These are phyloP conservation scores for Pseudopyricularia cyperi DNA, from an alignment of 2,329 filamentous ascomycete genomes.

Conservation along the genomic window DNA sequence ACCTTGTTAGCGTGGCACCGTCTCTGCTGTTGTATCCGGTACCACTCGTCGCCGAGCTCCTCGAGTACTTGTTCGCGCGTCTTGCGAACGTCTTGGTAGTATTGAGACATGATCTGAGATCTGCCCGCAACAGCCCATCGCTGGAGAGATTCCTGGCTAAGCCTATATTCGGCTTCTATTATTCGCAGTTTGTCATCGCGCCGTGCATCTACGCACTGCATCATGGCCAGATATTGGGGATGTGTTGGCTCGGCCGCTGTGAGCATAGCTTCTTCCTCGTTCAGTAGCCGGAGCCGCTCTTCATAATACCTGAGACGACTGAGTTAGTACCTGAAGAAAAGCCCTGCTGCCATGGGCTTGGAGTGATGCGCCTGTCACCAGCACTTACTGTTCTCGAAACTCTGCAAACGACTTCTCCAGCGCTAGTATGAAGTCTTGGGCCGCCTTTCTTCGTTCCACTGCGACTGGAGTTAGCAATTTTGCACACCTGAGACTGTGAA, in stretches of 20 bases:
- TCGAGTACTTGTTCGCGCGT: slow-evolving; percentile 70
- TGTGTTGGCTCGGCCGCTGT: slow-evolving; percentile 56
- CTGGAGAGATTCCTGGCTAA: slow-evolving; percentile 60
- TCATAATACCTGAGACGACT: slow-evolving; percentile 61
- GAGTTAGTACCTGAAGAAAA: not conserved
- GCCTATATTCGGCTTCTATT: slow-evolving; percentile 60
- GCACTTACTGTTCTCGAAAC: slow-evolving; percentile 66
- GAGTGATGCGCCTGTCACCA: not conserved
- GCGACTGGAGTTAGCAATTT: slow-evolving; percentile 7
- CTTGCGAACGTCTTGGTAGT: slow-evolving; percentile 75
- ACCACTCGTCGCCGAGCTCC: slow-evolving; percentile 76
- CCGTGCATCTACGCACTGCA: slow-evolving; percentile 72
- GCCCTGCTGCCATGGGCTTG: not conserved
- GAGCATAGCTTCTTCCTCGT: slow-evolving; percentile 53
- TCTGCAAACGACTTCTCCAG: slow-evolving; percentile 84
- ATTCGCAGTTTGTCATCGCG: slow-evolving; percentile 68
- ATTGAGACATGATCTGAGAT: slow-evolving; percentile 79
- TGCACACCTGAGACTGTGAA: not conserved
- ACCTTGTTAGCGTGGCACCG: slow-evolving; percentile 56
- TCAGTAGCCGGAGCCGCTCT: slow-evolving; percentile 72
- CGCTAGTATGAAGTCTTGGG: slow-evolving; percentile 63
- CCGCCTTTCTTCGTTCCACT: slow-evolving; percentile 69
- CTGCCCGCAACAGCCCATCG: slow-evolving; percentile 68
- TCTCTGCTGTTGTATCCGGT: slow-evolving; percentile 81
- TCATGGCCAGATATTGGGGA: slow-evolving; percentile 81